Percentiles rank a stretch among this genome's conserved stretches.
phyloP scores from a whole-genome alignment of 2,329 filamentous ascomycete genomes.

The Xylariaceae sp. region DNA sequence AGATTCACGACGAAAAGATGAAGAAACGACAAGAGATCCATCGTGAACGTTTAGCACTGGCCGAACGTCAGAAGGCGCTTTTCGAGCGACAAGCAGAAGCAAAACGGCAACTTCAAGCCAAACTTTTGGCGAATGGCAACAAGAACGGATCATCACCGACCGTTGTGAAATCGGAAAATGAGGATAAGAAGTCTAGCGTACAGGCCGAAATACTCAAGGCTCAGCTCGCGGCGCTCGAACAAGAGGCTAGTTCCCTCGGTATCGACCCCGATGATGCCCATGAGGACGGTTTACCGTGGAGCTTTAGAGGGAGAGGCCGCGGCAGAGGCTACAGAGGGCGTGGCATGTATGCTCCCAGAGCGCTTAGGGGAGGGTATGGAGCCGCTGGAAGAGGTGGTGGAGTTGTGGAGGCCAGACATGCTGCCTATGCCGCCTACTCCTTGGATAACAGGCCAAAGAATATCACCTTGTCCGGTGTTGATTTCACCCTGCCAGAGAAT shows the following conservation, averaged over 20 bases:
- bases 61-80: constrained; percentile 57
- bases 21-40: constrained; percentile 59
- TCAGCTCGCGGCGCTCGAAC: constrained; percentile 66
- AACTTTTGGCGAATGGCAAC: constrained; percentile 50
- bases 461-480: constrained; percentile 58
- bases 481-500: constrained; percentile 55
- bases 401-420: constrained; percentile 35
- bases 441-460: constrained; percentile 72
- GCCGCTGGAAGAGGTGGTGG: constrained; percentile 42
- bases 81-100: constrained; percentile 61
- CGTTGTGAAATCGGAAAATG: constrained; percentile 20
- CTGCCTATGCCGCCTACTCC: constrained; percentile 57
- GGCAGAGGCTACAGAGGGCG: constrained; percentile 37
- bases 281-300: constrained; percentile 38
- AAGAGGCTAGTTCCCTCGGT: constrained; percentile 64
- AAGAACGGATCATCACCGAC: constrained; percentile 24
- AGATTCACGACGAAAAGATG: constrained; percentile 59
- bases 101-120: constrained; percentile 55
- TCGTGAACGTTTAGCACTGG: constrained; percentile 56
- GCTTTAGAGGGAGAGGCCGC: constrained; percentile 35
- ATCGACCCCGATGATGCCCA: constrained; percentile 53
- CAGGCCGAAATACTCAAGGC: constrained; percentile 63
- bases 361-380: constrained; percentile 38
- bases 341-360: constrained; percentile 35
- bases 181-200: constrained; percentile 33